Conservation (phyloP, 495 filamentous ascomycete genomes). For the Podospora pseudocomata region DNA sequence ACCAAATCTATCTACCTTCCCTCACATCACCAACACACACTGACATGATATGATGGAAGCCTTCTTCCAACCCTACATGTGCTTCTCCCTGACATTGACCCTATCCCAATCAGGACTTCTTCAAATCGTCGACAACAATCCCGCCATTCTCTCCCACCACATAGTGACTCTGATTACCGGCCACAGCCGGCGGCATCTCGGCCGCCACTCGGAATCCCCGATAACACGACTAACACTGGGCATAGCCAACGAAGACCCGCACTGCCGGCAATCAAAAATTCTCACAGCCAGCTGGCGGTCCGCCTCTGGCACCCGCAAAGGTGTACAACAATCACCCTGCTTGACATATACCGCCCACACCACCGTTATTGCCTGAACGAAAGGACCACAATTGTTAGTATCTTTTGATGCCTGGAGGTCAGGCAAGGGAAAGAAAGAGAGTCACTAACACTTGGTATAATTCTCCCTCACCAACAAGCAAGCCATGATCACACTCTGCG, state of each 20-base stretch:
- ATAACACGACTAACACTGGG: not conserved
- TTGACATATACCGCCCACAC: not conserved
- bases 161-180: not conserved
- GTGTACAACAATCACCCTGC: not conserved
- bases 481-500: not conserved
- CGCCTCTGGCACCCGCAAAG: not conserved
- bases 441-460: not conserved
- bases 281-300: no score
- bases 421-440: not conserved
- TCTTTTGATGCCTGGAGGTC: not conserved
- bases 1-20: no score
- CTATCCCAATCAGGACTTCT: not conserved
- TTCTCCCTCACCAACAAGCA: not conserved
- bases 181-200: no score
- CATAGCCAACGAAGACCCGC: no score
- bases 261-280: no score
- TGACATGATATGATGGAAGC: no score
- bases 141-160: not conserved
- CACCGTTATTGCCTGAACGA: not conserved
- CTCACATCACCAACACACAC: no score
- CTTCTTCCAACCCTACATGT: no score
- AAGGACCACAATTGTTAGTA: not conserved
- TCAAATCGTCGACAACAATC: not conserved
- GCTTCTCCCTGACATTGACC: no score
- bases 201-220: not conserved